These are phyloP conservation scores for Cladosporium sp. DNA, from an alignment of 2,329 filamentous ascomycete genomes.

Conservation along the genomic window DNA sequence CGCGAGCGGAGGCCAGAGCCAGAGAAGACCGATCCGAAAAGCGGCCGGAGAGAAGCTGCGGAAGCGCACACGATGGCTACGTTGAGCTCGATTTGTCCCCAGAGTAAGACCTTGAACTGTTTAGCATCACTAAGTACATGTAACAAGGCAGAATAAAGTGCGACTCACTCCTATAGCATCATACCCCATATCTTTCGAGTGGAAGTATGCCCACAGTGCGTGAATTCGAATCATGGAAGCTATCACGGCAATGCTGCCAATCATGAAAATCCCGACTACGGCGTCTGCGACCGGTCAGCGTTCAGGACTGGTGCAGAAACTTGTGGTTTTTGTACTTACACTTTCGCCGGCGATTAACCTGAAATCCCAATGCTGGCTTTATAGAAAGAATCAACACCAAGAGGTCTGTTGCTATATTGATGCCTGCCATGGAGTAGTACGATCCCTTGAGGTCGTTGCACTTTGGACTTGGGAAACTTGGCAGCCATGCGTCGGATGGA, in stretches of 20 bases:
- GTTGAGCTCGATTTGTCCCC: slow-evolving; percentile 17
- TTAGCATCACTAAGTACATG: neutral
- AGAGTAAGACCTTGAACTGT: slow-evolving; percentile 26
- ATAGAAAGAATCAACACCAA: neutral
- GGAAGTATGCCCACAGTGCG: neutral
- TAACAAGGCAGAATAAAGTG: neutral
- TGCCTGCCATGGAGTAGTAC: neutral
- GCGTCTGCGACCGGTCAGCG: neutral
- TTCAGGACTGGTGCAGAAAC: neutral
- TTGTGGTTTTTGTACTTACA: neutral
- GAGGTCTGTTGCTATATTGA: slow-evolving; percentile 10
- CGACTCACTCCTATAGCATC: slow-evolving; percentile 5
- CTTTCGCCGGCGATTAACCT: slow-evolving; percentile 9
- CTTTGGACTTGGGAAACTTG: neutral
- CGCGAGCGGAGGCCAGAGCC: neutral
- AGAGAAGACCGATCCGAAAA: slow-evolving; percentile 1
- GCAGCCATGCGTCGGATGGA: slow-evolving; percentile 10
- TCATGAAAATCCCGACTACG: slow-evolving; percentile 7
- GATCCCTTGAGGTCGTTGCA: neutral
- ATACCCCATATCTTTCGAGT: neutral
- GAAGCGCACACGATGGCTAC: slow-evolving; percentile 12
- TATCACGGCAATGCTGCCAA: slow-evolving; percentile 9
- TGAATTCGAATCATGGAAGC: slow-evolving; percentile 3
- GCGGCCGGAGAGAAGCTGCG: slow-evolving; percentile 1
- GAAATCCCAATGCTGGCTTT: neutral